These are phyloP conservation scores for Fraxinus xanthoxyloides DNA, from an alignment of 305 asterid species.

Conservation along the genomic window DNA sequence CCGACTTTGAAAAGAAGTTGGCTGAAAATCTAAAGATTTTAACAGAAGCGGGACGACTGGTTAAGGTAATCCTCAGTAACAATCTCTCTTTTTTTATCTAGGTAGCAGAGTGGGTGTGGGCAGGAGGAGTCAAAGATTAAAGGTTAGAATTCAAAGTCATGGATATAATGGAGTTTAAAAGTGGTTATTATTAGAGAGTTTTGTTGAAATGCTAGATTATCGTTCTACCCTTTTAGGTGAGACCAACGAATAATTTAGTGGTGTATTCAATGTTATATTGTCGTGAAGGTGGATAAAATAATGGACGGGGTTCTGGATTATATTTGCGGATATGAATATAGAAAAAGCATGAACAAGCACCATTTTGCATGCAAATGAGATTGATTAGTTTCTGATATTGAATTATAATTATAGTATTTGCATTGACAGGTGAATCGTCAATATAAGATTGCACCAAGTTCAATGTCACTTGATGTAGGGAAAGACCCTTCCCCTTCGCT, in stretches of 20 bases:
- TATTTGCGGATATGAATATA: neutral
- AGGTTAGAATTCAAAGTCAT: neutral
- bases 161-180: neutral
- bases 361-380: neutral
- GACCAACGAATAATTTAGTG: neutral
- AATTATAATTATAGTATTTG: slow-evolving; percentile 14
- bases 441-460: slow-evolving; percentile 70
- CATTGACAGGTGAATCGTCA: slow-evolving; percentile 68
- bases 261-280: neutral
- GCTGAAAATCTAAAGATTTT: slow-evolving; percentile 61
- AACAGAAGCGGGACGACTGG: slow-evolving; percentile 60
- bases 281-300: neutral
- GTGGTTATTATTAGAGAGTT: neutral
- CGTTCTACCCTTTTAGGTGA: neutral
- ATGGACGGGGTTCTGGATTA: neutral
- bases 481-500: slow-evolving; percentile 31
- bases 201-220: neutral
- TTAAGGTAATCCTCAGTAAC: slow-evolving; percentile 51
- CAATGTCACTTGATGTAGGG: slow-evolving; percentile 31
- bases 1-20: slow-evolving; percentile 58
- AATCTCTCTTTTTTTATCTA: neutral
- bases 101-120: neutral
- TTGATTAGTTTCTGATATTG: neutral
- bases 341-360: neutral
- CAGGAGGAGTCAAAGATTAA: neutral